Percentiles rank a stretch among this genome's conserved stretches.
Evolutionary conservation across 2,329 filamentous ascomycete genomes (phyloP).

Genomic region (Arthrobotrys conoides): DNA sequence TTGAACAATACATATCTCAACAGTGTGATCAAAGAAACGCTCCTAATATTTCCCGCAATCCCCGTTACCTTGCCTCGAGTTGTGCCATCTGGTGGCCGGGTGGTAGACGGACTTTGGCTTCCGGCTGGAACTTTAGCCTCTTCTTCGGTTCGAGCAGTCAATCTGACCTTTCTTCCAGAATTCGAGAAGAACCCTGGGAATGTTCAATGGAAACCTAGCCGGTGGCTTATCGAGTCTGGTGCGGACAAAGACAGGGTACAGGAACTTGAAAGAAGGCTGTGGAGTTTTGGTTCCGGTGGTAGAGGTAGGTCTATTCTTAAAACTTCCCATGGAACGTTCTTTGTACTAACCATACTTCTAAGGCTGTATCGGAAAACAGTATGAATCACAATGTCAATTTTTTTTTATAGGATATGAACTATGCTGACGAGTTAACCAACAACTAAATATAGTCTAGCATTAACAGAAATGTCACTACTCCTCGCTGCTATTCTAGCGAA

Average conservation of each 20-base stretch:
- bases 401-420: not conserved
- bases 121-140: slow-evolving; percentile 72
- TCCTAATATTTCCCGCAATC: slow-evolving; percentile 71
- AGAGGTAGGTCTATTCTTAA: slow-evolving; percentile 43
- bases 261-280: slow-evolving; percentile 59
- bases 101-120: slow-evolving; percentile 72
- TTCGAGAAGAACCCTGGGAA: slow-evolving; percentile 19
- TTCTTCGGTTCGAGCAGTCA: slow-evolving; percentile 69
- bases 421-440: not conserved
- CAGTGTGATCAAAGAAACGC: slow-evolving; percentile 71
- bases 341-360: slow-evolving; percentile 37
- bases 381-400: slow-evolving; percentile 25
- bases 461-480: slow-evolving; percentile 47
- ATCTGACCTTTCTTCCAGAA: slow-evolving; percentile 64
- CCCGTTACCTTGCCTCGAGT: slow-evolving; percentile 66
- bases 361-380: slow-evolving; percentile 62
- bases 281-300: slow-evolving; percentile 61
- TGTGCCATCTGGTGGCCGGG: slow-evolving; percentile 67
- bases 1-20: slow-evolving; percentile 68
- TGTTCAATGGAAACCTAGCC: slow-evolving; percentile 40
- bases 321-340: slow-evolving; percentile 40
- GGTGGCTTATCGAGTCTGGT: slow-evolving; percentile 47
- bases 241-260: slow-evolving; percentile 50
- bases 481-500: slow-evolving; percentile 46
- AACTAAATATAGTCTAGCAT: slow-evolving; percentile 34